Conservation (phyloP, 805 yeast species). For the Komagataella ulmi region DNA sequence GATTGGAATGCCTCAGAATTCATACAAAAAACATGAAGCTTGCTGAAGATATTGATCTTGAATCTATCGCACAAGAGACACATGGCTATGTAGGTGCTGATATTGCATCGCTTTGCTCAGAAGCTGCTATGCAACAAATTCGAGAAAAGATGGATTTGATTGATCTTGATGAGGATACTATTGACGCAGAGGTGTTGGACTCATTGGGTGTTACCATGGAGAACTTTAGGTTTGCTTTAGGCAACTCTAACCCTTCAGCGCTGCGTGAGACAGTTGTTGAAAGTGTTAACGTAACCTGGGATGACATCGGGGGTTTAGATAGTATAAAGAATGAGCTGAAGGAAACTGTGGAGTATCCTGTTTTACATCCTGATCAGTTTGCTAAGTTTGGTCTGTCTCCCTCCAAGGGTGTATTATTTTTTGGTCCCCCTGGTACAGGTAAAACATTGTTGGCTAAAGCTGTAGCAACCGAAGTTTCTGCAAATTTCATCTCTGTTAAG, state of each 20-base stretch:
- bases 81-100: constrained; percentile 99
- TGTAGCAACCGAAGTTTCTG: constrained; percentile 97
- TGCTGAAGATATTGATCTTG: constrained; percentile 89
- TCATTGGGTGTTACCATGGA: constrained; percentile 98
- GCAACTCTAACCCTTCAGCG: constrained; percentile 97
- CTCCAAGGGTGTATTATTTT: constrained; percentile 95
- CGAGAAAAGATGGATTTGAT: constrained; percentile 98
- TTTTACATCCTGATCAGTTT: constrained; percentile 96
- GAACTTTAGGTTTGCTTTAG: constrained; percentile 93
- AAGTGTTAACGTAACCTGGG: constrained; percentile 98
- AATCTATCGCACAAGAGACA: constrained; percentile 91
- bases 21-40: constrained; percentile 98
- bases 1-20: constrained; percentile 91
- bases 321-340: constrained; percentile 91
- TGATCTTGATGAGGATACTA: constrained; percentile 90
- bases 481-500: constrained; percentile 93
- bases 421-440: constrained; percentile 99
- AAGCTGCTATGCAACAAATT: constrained; percentile 99
- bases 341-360: constrained; percentile 99
- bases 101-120: constrained; percentile 97
- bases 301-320: constrained; percentile 97
- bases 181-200: constrained; percentile 93
- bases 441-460: constrained; percentile 97
- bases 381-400: constrained; percentile 97
- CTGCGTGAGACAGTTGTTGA: constrained; percentile 99